Evolutionary conservation across 176 grass and related monocot genomes (phyloP).

Genomic region (Bothriochloa decipiens): DNA sequence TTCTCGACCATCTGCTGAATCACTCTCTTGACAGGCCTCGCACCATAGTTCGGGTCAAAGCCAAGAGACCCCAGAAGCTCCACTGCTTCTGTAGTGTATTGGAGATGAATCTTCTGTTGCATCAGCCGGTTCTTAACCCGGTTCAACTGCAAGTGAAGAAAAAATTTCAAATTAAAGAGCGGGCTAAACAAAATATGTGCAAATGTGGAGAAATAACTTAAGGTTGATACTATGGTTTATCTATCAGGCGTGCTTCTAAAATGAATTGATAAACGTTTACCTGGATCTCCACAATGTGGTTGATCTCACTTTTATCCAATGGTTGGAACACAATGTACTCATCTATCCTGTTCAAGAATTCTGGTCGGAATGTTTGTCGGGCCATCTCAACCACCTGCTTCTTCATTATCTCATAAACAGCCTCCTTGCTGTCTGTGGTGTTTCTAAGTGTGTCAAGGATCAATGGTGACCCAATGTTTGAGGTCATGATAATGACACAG

Average conservation of each 20-base stretch:
- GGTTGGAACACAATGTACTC: slow-evolving; percentile 99
- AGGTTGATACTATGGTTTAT: not conserved
- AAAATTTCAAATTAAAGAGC: not conserved
- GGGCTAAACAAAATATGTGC: not conserved
- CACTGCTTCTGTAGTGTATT: slow-evolving; percentile 67
- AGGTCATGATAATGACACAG: slow-evolving; percentile 95
- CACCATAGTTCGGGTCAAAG: slow-evolving; percentile 87
- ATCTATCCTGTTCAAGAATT: slow-evolving; percentile 94
- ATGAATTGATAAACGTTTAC: slow-evolving; percentile 40
- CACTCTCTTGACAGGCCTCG: slow-evolving; percentile 86
- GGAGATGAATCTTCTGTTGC: slow-evolving; percentile 85
- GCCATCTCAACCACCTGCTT: slow-evolving; percentile 85
- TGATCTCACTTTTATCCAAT: slow-evolving; percentile 78
- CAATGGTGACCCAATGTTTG: slow-evolving; percentile 84
- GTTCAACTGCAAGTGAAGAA: slow-evolving; percentile 50
- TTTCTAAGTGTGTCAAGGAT: slow-evolving; percentile 84
- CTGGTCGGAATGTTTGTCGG: slow-evolving; percentile 82
- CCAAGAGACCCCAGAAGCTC: slow-evolving; percentile 67
- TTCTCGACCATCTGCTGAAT: slow-evolving; percentile 99
- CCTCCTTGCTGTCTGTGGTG: slow-evolving; percentile 71
- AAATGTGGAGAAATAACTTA: not conserved
- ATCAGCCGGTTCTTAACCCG: slow-evolving; percentile 69
- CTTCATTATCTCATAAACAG: slow-evolving; percentile 90
- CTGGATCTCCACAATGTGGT: slow-evolving; percentile 90
- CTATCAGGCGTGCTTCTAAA: slow-evolving; percentile 10